Evolutionary conservation across 345 rosid genomes (phyloP).

Genomic region (Citrus sp.): DNA sequence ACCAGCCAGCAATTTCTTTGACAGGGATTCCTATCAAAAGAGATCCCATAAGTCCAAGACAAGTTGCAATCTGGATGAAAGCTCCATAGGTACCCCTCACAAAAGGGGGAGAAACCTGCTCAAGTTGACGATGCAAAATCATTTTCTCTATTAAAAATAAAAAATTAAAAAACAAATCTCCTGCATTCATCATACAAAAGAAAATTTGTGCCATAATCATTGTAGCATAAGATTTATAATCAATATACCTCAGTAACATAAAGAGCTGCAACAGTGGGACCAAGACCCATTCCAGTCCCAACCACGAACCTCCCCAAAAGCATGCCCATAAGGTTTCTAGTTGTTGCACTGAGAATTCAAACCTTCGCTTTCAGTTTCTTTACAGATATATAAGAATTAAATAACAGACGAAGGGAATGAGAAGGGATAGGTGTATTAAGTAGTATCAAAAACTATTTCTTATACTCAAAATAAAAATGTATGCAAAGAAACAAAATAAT

Average conservation of each 20-base stretch:
- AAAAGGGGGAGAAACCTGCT: constrained; percentile 86
- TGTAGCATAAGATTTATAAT: background rate
- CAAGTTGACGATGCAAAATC: constrained; percentile 13
- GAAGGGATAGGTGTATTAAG: background rate
- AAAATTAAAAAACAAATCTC: background rate
- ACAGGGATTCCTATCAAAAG: constrained; percentile 86
- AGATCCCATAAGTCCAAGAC: constrained; percentile 89
- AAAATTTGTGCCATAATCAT: background rate
- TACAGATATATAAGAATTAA: background rate
- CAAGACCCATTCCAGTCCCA: constrained; percentile 94
- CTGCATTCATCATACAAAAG: background rate
- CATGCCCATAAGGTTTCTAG: constrained; percentile 67
- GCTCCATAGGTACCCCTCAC: constrained; percentile 98
- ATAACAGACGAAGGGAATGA: background rate
- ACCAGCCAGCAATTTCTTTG: constrained; percentile 78
- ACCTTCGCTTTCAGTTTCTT: constrained; percentile 12
- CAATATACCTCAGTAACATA: constrained; percentile 85
- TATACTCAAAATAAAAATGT: background rate
- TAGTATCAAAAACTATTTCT: background rate
- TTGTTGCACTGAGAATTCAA: constrained; percentile 55
- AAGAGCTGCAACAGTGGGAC: constrained; percentile 89
- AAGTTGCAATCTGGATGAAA: constrained; percentile 91
- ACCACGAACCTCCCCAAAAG: constrained; percentile 86
- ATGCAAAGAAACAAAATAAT: background rate
- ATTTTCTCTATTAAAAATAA: background rate